A percentile compares a stretch with the other conserved stretches of the same genome.
Conservation (phyloP, 441 rosid genomes). For the Arabidopsis lyrata region DNA sequence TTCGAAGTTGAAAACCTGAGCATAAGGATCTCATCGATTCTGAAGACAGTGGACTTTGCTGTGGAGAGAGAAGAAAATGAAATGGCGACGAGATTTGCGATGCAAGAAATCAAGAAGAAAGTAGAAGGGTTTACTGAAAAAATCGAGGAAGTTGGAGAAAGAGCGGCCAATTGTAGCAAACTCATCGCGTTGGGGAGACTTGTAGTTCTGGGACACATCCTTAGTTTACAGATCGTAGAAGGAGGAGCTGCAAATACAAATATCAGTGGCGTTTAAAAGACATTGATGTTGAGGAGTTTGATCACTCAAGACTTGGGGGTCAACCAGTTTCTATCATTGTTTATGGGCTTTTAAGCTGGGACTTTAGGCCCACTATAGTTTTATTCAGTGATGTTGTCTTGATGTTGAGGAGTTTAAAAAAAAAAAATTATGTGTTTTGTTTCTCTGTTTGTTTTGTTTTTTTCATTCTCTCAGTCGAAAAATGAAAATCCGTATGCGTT, state of each 20-base stretch:
- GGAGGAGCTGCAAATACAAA: neutral
- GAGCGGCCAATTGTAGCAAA: slow-evolving; percentile 12
- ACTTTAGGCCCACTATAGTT: neutral
- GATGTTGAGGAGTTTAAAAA: too few species aligned
- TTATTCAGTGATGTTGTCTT: too few species aligned
- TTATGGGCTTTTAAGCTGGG: neutral
- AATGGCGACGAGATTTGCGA: slow-evolving; percentile 16
- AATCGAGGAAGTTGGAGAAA: slow-evolving; percentile 28
- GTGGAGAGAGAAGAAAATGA: slow-evolving; percentile 36
- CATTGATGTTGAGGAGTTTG: neutral
- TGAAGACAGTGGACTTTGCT: neutral
- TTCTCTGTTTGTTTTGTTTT: too few species aligned
- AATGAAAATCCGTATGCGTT: too few species aligned
- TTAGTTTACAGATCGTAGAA: slow-evolving; percentile 5
- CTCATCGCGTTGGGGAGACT: slow-evolving; percentile 19
- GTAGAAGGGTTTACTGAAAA: slow-evolving; percentile 25
- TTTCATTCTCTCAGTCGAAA: too few species aligned
- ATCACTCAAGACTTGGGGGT: neutral
- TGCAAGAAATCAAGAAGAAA: slow-evolving; percentile 27
- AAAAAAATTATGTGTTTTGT: too few species aligned
- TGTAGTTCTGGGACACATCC: slow-evolving; percentile 8
- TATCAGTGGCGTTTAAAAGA: neutral
- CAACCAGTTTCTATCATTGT: neutral
- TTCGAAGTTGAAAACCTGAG: neutral
- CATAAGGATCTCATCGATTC: neutral